These are phyloP conservation scores for Rostrohypoxylon terebratum DNA, from an alignment of 495 filamentous ascomycete genomes.

Conservation along the genomic window DNA sequence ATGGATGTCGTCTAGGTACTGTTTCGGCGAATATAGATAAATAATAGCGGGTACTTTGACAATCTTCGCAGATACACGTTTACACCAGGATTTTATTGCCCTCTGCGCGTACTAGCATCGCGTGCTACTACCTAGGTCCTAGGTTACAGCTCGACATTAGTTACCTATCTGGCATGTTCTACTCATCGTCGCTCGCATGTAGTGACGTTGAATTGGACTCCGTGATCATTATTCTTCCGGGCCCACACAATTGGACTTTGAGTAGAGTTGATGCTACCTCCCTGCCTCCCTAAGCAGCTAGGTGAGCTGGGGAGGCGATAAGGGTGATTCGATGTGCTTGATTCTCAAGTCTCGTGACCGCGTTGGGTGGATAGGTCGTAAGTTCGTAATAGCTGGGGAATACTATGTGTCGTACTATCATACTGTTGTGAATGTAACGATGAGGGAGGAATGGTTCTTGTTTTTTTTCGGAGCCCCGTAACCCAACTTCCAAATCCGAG, in stretches of 20 bases:
- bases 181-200: neutral
- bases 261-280: constrained; percentile 1
- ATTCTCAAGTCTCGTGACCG: constrained; percentile 10
- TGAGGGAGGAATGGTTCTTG: neutral
- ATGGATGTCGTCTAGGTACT: too few species aligned
- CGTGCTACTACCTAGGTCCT: too few species aligned
- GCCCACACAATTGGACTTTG: constrained; percentile 1
- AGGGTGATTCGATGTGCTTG: constrained; percentile 6
- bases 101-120: neutral
- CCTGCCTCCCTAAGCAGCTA: neutral
- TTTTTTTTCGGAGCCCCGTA: neutral
- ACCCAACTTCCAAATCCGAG: neutral
- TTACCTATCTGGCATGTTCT: too few species aligned
- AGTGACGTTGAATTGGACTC: constrained; percentile 1
- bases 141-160: too few species aligned
- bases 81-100: neutral
- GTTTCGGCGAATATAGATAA: neutral
- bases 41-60: neutral
- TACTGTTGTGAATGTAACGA: neutral
- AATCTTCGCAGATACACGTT: neutral
- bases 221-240: constrained; percentile 9
- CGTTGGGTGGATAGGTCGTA: neutral
- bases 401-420: too few species aligned
- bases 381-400: neutral
- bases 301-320: neutral